Evolutionary conservation across 345 rosid genomes (phyloP).

Genomic region (Eucalyptus urophylla): DNA sequence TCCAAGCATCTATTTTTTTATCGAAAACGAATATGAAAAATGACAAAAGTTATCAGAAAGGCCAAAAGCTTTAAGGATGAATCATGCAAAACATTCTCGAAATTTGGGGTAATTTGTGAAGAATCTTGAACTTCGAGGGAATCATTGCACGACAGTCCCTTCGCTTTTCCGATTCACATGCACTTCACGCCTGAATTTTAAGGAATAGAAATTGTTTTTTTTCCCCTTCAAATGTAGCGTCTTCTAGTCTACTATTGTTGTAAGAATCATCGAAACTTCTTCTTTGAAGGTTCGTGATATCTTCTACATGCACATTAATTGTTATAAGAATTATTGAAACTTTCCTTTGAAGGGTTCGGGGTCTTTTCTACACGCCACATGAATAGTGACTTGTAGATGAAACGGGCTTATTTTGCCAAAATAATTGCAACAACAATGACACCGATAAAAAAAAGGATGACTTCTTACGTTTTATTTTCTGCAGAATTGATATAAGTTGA

Average conservation of each 20-base stretch:
- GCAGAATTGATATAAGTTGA: rapidly evolving
- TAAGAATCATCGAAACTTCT: not conserved
- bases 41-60: not conserved
- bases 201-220: not conserved
- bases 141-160: not conserved
- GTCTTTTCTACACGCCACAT: not conserved
- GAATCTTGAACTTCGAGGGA: not conserved
- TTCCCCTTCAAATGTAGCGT: not conserved
- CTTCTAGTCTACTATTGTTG: not conserved
- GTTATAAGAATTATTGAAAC: not conserved
- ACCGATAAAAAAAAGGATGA: not conserved
- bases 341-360: not conserved
- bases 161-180: not conserved
- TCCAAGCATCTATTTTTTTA: not conserved
- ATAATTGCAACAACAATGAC: not conserved
- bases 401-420: not conserved
- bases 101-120: not conserved
- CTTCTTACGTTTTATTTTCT: not conserved
- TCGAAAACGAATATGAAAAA: not conserved
- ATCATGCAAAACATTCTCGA: not conserved
- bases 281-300: not conserved
- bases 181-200: not conserved
- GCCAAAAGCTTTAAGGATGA: not conserved
- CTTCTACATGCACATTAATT: not conserved
- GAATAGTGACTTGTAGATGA: not conserved